Percentiles rank a stretch among this genome's conserved stretches.
Conservation (phyloP, 306 rosid species). For the Trifolium subterraneum region DNA sequence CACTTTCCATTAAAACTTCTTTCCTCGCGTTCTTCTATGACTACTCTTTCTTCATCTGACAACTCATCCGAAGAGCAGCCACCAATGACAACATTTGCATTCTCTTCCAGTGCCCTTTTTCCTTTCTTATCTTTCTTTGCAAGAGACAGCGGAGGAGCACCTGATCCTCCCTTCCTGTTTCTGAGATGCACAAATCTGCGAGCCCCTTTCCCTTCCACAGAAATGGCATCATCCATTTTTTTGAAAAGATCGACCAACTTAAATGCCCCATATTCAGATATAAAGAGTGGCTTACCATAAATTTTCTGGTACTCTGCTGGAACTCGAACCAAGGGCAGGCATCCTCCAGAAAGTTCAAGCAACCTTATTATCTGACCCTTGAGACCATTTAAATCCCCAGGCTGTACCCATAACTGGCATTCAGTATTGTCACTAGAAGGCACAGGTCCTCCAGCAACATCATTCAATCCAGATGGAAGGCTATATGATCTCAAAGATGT, state of each 20-base stretch:
- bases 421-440: slow-evolving; percentile 58
- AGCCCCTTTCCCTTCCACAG: slow-evolving; percentile 77
- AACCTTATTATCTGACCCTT: slow-evolving; percentile 75
- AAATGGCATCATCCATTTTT: slow-evolving; percentile 76
- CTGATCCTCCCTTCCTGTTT: slow-evolving; percentile 70
- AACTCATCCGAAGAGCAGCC: slow-evolving; percentile 80
- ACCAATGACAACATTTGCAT: slow-evolving; percentile 49
- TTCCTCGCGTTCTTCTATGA: slow-evolving; percentile 58
- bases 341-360: slow-evolving; percentile 83
- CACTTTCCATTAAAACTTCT: slow-evolving; percentile 46
- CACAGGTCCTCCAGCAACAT: slow-evolving; percentile 61
- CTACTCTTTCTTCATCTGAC: slow-evolving; percentile 89
- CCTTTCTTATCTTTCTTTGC: slow-evolving; percentile 81
- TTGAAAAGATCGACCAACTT: slow-evolving; percentile 85
- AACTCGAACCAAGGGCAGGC: slow-evolving; percentile 69
- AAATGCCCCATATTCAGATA: slow-evolving; percentile 70
- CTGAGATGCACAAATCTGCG: slow-evolving; percentile 69
- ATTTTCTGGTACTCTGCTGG: slow-evolving; percentile 75
- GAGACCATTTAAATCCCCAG: slow-evolving; percentile 91
- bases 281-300: slow-evolving; percentile 74
- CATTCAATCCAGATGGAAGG: slow-evolving; percentile 71
- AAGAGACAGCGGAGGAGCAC: slow-evolving; percentile 73
- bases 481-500: slow-evolving; percentile 69
- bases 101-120: slow-evolving; percentile 69
- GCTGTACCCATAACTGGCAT: slow-evolving; percentile 70